A percentile compares a stretch with the other conserved stretches of the same genome.
These are phyloP conservation scores for Psilocybe azurescens DNA, from an alignment of 768 basidiomycete genomes.

Conservation along the genomic window DNA sequence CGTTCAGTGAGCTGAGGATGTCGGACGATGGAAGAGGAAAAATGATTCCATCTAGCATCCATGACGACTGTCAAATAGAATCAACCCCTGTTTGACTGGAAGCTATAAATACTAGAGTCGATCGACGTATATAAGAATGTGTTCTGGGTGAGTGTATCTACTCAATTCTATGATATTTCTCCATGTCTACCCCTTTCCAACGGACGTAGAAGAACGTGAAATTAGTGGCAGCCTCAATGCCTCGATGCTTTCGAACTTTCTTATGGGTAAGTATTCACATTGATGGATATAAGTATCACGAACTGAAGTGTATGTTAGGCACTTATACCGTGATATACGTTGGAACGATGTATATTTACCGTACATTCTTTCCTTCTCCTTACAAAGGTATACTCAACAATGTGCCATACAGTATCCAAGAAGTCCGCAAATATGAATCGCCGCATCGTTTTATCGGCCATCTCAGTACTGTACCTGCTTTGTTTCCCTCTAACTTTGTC, in stretches of 20 bases:
- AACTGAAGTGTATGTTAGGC: not conserved
- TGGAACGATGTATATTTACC: constrained; percentile 1
- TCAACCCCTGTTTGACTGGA: too few relatives aligned
- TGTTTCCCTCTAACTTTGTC: not conserved
- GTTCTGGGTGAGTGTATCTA: too few relatives aligned
- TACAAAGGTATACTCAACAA: not conserved
- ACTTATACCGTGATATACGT: not conserved
- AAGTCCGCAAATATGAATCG: not conserved
- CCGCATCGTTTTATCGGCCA: not conserved
- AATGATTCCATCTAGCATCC: too few relatives aligned
- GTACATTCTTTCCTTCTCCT: not conserved
- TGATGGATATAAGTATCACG: not conserved
- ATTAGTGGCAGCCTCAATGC: not conserved
- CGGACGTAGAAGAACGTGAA: not conserved
- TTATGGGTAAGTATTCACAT: not conserved
- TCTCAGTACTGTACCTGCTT: not conserved
- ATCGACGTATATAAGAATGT: too few relatives aligned
- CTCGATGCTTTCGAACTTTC: not conserved
- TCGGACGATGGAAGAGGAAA: too few relatives aligned
- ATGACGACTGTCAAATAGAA: too few relatives aligned
- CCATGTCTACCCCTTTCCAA: not conserved
- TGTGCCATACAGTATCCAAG: not conserved
- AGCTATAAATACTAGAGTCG: too few relatives aligned
- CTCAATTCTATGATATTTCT: too few relatives aligned
- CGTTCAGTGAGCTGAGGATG: too few relatives aligned